A percentile compares a stretch with the other conserved stretches of the same genome.
Evolutionary conservation across 371 early-diverging fungal genomes (phyloP).

Genomic region (Nematocida sp.): DNA sequence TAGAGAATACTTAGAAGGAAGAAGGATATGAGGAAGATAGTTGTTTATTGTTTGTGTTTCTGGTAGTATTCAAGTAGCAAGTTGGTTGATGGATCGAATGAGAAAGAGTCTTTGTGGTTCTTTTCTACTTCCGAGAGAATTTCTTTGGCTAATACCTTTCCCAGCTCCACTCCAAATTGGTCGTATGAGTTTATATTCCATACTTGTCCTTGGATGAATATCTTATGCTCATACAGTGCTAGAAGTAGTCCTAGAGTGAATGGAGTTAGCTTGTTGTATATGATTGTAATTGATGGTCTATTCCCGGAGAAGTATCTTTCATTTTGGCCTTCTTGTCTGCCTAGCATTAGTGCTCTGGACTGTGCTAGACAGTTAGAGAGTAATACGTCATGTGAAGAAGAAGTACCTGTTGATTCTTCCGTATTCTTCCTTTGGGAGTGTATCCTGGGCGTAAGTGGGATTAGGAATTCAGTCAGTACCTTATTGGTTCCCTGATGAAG

Average conservation of each 20-base stretch:
- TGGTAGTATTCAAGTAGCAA: conserved; percentile 34
- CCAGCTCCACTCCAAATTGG: conserved; percentile 97
- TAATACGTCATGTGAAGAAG: conserved; percentile 79
- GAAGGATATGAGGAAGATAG: background rate
- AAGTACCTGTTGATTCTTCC: conserved; percentile 53
- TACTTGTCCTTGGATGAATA: conserved; percentile 89
- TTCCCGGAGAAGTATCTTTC: conserved; percentile 77
- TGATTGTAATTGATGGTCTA: conserved; percentile 85
- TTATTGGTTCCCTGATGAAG: conserved; percentile 95
- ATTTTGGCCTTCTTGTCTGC: conserved; percentile 72
- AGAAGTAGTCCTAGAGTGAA: conserved; percentile 80
- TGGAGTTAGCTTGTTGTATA: conserved; percentile 83
- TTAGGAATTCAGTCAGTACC: conserved; percentile 86
- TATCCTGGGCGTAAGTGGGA: conserved; percentile 72
- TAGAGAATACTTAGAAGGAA: no score
- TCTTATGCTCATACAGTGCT: conserved; percentile 97
- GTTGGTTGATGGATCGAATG: conserved; percentile 50
- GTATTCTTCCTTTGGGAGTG: conserved; percentile 18
- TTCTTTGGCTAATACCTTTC: conserved; percentile 91
- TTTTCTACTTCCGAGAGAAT: conserved; percentile 75
- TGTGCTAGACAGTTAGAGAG: conserved; percentile 96
- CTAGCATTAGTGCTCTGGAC: conserved; percentile 87
- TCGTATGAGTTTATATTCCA: conserved; percentile 91
- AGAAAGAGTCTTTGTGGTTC: background rate
- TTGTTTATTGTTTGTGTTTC: conserved; percentile 1